Evolutionary conservation across 306 rosid species (phyloP), one percentile per base, ranked within the genome.

Genomic region (Rosa lucieae): DNA sequence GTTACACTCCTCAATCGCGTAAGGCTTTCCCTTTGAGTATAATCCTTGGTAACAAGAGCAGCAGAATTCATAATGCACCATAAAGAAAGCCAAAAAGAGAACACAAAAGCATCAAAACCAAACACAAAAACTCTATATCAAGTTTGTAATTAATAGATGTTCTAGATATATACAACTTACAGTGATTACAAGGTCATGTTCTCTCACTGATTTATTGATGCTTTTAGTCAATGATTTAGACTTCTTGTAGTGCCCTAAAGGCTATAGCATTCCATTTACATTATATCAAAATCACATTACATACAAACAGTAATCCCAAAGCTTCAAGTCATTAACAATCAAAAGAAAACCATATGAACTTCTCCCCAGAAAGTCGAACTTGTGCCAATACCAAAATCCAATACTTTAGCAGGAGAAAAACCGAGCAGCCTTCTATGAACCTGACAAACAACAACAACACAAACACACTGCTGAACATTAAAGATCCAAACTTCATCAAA

Each of bases 381-480:
- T 0, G 97, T 95, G 73, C 99, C 98, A 23, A 96, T 93, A 68
- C 99, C 99, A 77, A 95, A 95, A 85, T 93, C 98, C 88, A 95
- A 80, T 47, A 90, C 92, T 84, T 72, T 87, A 43, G 90, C 70
- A 3, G 98, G 99, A 79, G 92, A 85, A 82, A 95, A 95, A 80
- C 85, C 94, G 15, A 92, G 99, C 70, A 95, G 83, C 85, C 99
- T 90, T 84, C 87, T 89, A 48, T 85, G 88, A 83, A 93, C 94
- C 97, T 93, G 65, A 32, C 75, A 77, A 26, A 62, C 74, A 66
- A 72, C 53, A 51, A 56, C 37, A 71, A n/a, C 32, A 46, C 8
- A 17, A 20, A 71, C 48, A 44, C 62, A 48, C 65, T 32, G 9
- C 0, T 37, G 18, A 74, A 80, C 53, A 49, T 56, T n/a, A 43